Percentiles rank a stretch among this genome's conserved stretches.
Evolutionary conservation across 2,329 filamentous ascomycete species (phyloP).

Genomic region (Cylindrodendrum hubeiense): DNA sequence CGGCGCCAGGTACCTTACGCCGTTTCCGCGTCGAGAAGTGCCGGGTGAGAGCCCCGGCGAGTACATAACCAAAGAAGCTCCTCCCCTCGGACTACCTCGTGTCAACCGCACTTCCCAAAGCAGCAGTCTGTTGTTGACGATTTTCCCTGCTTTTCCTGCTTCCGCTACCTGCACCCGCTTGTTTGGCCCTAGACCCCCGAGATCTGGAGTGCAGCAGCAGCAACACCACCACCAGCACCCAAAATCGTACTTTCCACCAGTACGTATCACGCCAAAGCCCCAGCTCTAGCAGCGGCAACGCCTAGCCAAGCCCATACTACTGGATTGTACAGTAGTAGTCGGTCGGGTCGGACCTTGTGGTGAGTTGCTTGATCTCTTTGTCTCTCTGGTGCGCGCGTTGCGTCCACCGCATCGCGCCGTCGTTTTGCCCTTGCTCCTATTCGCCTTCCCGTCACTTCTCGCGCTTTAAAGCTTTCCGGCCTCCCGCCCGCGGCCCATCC

Average conservation of each 20-base stretch:
- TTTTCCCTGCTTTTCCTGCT: constrained; percentile 29
- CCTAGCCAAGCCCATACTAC: constrained; percentile 1
- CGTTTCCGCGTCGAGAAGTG: constrained; percentile 38
- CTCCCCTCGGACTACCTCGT: constrained; percentile 39
- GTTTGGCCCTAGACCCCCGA: constrained; percentile 21
- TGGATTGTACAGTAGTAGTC: not conserved
- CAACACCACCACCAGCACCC: constrained; percentile 23
- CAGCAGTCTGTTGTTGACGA: constrained; percentile 41
- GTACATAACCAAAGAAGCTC: constrained; percentile 47
- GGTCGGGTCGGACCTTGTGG: constrained; percentile 4
- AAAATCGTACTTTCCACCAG: constrained; percentile 10
- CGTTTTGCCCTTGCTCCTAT: constrained; percentile 34
- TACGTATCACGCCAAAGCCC: constrained; percentile 16
- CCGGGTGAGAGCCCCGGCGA: constrained; percentile 37
- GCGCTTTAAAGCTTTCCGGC: constrained; percentile 40
- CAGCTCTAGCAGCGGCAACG: constrained; percentile 12
- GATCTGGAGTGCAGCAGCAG: constrained; percentile 27
- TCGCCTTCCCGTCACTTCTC: constrained; percentile 43
- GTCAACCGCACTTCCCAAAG: constrained; percentile 39
- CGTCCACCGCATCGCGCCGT: constrained; percentile 32
- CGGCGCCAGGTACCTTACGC: constrained; percentile 32
- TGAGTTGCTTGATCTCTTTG: constrained; percentile 12
- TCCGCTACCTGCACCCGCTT: constrained; percentile 26
- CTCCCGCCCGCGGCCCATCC: constrained; percentile 37
- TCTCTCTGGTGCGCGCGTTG: constrained; percentile 19